Evolutionary conservation across 208 protist species (phyloP).

Genomic region (Leishmania tropica): DNA sequence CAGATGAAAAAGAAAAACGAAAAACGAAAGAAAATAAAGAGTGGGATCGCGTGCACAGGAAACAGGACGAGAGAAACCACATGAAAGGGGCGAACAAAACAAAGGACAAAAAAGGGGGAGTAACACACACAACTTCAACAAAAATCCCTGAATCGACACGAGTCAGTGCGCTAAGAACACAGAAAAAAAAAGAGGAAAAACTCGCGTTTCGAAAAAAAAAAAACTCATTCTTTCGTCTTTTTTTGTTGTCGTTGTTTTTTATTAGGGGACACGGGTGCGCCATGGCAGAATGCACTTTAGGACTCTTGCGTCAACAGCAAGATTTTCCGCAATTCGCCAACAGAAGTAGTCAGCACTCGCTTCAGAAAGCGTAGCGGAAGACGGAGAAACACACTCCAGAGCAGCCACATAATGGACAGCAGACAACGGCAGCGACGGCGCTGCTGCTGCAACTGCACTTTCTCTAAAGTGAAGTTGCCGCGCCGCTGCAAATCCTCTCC

Average conservation of each 20-base stretch:
- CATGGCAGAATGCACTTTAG: background rate
- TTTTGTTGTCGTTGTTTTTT: background rate
- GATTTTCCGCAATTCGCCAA: background rate
- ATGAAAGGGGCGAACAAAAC: background rate
- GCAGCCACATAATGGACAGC: background rate
- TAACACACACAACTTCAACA: background rate
- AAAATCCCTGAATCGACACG: no score
- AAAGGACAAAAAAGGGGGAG: background rate
- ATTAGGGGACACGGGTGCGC: background rate
- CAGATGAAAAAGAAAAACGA: background rate
- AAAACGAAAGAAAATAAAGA: background rate
- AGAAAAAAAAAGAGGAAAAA: no score
- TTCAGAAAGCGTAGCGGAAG: conserved; percentile 6
- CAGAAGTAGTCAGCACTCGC: background rate
- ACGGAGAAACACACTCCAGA: conserved; percentile 7
- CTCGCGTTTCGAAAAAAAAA: no score
- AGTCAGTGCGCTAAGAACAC: no score
- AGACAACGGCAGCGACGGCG: background rate
- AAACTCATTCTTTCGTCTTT: background rate
- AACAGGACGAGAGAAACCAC: background rate
- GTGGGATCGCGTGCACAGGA: background rate
- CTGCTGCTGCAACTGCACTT: background rate
- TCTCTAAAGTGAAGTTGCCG: background rate
- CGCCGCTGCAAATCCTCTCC: background rate
- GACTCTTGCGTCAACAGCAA: background rate